These are phyloP conservation scores for Cyclostephanos tholiformis DNA, from an alignment of 108 stramenopile genomes.

Conservation along the genomic window DNA sequence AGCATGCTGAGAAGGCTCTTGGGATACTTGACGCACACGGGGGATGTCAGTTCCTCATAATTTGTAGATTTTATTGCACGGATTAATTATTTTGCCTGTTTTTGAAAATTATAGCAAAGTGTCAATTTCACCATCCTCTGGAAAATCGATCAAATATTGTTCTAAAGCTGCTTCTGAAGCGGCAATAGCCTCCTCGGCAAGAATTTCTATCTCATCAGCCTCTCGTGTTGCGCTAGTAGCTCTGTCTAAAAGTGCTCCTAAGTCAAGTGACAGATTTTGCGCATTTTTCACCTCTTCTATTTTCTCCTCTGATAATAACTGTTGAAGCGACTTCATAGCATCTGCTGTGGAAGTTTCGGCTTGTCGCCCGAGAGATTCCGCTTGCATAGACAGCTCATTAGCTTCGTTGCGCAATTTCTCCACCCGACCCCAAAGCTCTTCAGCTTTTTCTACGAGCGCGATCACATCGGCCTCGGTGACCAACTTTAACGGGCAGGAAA, in stretches of 20 bases:
- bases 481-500: constrained; percentile 7
- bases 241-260: constrained; percentile 38
- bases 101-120: neutral
- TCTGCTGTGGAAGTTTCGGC: constrained; percentile 50
- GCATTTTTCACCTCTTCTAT: constrained; percentile 49
- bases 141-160: constrained; percentile 65
- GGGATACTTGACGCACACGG: neutral
- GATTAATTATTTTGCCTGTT: neutral
- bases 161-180: constrained; percentile 51
- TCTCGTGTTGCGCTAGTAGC: constrained; percentile 44
- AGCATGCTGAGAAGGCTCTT: neutral
- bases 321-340: constrained; percentile 16
- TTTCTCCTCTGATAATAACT: constrained; percentile 44
- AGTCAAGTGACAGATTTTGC: constrained; percentile 54
- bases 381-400: constrained; percentile 53
- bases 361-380: constrained; percentile 45
- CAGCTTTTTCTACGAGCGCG: constrained; percentile 56
- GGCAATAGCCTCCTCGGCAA: constrained; percentile 58
- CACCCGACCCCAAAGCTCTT: constrained; percentile 58
- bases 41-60: neutral
- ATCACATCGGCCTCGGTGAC: constrained; percentile 68
- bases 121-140: constrained; percentile 29
- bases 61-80: neutral
- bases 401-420: constrained; percentile 56
- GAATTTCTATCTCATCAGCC: constrained; percentile 58